Base-by-base conservation (phyloP, 1,284 basidiomycete species). In the Trametes hirsuta region DNA sequence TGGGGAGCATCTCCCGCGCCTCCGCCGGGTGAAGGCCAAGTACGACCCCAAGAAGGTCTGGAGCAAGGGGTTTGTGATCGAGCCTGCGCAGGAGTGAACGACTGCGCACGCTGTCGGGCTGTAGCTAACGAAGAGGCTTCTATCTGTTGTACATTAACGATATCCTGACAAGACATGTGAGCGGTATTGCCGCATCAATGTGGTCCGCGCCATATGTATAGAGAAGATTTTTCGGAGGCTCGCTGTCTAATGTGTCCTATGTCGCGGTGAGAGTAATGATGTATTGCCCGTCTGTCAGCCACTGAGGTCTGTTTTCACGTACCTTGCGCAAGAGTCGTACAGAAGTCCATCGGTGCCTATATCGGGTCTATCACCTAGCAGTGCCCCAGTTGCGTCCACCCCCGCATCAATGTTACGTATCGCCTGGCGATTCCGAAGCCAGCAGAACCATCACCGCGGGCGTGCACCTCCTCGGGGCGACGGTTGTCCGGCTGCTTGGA, bases 11-110 rank as follows among this genome's bases (percentile, higher is more conserved):
- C 66, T 75, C 24, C 59, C 69, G 11, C 64, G 69, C 30, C 61
- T 77, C 58, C 54, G 66, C 8, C 61, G 64, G 55, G 21, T 74
- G 37, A 77, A 77, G 65, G 68, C 68, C 10, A 73, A 70, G 59
- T 77, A 77, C 55, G 76, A 77, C 64, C 75, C 74, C 21, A 64
- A 67, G 60, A 68, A 67, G 47, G 57, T 75, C 18, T 75, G 72
- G 69, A 72, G 63, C 34, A 74, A 71, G 56, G 73, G 72, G 1
- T 61, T 66, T 24, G 56, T 59, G 10, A 67, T 71, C 15, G 64
- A 68, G 45, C 67, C 69, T 6, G 34, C 58, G n/a, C 37, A 50
- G 10, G 59, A 64, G 34, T 64, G 52, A 40, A 35, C 6, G 18
- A 24, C 34, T 40, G 14, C 14, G 39, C 39, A 40, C n/a, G 14